Conservation (phyloP, 164 flowering plant genomes). For the Cinnamomum micranthum region DNA sequence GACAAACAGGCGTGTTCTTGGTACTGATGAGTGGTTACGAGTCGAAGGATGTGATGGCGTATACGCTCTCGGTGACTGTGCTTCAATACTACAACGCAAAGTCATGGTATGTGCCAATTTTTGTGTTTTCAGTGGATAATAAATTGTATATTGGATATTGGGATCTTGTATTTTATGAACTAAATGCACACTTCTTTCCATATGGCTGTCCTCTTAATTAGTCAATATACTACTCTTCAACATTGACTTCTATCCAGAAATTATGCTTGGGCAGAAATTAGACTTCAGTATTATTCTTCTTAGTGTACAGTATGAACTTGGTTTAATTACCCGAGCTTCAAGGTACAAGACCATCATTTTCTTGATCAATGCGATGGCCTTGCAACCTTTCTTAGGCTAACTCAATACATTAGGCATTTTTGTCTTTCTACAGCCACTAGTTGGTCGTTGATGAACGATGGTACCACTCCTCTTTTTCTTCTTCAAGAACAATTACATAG, state of each 20-base stretch:
- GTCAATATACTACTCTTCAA: not conserved
- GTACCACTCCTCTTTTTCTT: no score
- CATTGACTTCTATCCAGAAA: not conserved
- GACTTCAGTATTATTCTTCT: not conserved
- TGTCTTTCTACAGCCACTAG: no score
- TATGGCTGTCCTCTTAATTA: not conserved
- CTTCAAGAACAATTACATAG: no score
- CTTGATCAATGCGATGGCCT: not conserved
- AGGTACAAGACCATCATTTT: no score
- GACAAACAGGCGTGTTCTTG: slow-evolving; percentile 65
- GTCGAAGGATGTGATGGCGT: slow-evolving; percentile 64
- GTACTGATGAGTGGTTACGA: slow-evolving; percentile 89
- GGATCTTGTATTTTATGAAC: not conserved
- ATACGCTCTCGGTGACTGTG: slow-evolving; percentile 95
- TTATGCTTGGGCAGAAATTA: not conserved
- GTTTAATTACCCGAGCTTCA: not conserved
- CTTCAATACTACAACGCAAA: slow-evolving; percentile 73
- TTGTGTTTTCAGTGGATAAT: not conserved
- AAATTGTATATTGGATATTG: no score
- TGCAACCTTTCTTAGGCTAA: no score
- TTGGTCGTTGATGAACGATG: no score
- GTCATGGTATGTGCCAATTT: slow-evolving; percentile 62
- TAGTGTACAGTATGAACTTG: not conserved
- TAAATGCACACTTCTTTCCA: no score
- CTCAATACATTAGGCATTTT: no score